Evolutionary conservation across 352 stramenopile genomes (phyloP), one percentile per base, ranked within the genome.

Genomic region (Pythium rhizo-oryzae): DNA sequence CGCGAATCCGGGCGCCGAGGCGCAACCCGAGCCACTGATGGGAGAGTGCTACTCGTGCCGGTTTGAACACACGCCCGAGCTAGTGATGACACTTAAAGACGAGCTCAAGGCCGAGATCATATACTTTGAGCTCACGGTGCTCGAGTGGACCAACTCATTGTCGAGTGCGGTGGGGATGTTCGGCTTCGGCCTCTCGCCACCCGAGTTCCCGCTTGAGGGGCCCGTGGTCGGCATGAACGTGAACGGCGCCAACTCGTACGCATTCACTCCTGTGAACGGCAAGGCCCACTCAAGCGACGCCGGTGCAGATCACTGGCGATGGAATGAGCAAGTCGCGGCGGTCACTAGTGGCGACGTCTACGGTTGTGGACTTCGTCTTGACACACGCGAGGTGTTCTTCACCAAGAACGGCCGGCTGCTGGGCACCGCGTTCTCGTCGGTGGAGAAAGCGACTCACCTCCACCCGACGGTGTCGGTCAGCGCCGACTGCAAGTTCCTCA

Each of bases 351-450:
- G 87, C 25, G 89, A 96, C 50, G 74, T 93, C 13, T 89, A 90
- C 66, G 89, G 89, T 6, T 95, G 87, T 69, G 89, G 87, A 0
- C 75, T 95, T 41, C 85, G 89, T 0, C 62, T 94, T 4, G 89
- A 95, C 60, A 93, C 87, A 1, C 78, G 89, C 28, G 89, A 96
- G 37, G 72, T 96, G 19, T 96, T 96, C 60, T 92, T 95, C 55
- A 94, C 85, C 18, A 94, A 93, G 62, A 96, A 95, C 64, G 87
- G 89, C 0, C 82, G 90, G 33, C 30, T 92, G 44, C 66, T 95
- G 8, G 89, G 89, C 30, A 94, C 75, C 0, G 86, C 87, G 12
- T 96, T 95, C 55, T 94, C 86, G 28, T 93, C 79, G 8, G 77
- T 94, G n/a, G 65, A 71, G 18, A 51, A 71, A 8, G 67, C 76